Conservation (phyloP, 148 eudicot species). For the Amaranthus hypochondriacus region DNA sequence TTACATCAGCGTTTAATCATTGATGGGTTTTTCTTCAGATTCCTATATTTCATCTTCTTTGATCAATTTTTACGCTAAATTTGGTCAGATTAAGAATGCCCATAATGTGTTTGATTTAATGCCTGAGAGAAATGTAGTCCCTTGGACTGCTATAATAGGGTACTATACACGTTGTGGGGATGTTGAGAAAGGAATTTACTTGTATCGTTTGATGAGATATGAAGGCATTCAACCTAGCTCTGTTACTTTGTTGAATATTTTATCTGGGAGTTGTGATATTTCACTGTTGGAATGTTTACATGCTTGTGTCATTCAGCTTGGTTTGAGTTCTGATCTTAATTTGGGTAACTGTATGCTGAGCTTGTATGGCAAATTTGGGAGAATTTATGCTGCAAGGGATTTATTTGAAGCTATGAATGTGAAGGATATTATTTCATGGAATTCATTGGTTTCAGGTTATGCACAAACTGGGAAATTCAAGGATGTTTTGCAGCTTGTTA, state of each 20-base stretch:
- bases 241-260: slow-evolving; percentile 53
- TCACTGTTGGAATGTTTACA: slow-evolving; percentile 45
- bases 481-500: slow-evolving; percentile 34
- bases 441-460: slow-evolving; percentile 64
- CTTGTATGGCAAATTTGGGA: slow-evolving; percentile 64
- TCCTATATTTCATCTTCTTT: slow-evolving; percentile 63
- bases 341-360: slow-evolving; percentile 59
- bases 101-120: slow-evolving; percentile 66
- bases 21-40: slow-evolving; percentile 59
- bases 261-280: slow-evolving; percentile 50
- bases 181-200: slow-evolving; percentile 29
- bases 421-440: slow-evolving; percentile 83
- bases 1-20: slow-evolving; percentile 52
- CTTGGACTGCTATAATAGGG: slow-evolving; percentile 80
- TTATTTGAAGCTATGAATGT: slow-evolving; percentile 55
- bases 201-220: slow-evolving; percentile 53
- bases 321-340: slow-evolving; percentile 41
- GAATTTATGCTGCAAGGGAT: slow-evolving; percentile 43
- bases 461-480: slow-evolving; percentile 40
- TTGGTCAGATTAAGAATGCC: slow-evolving; percentile 38
- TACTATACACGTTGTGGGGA: slow-evolving; percentile 52
- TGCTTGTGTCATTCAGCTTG: slow-evolving; percentile 39
- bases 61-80: slow-evolving; percentile 57
- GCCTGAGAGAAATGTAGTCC: slow-evolving; percentile 61
- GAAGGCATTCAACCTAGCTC: slow-evolving; percentile 53